These are phyloP conservation scores for Aspergillus baeticus DNA, from an alignment of 495 filamentous ascomycete species.

Conservation along the genomic window DNA sequence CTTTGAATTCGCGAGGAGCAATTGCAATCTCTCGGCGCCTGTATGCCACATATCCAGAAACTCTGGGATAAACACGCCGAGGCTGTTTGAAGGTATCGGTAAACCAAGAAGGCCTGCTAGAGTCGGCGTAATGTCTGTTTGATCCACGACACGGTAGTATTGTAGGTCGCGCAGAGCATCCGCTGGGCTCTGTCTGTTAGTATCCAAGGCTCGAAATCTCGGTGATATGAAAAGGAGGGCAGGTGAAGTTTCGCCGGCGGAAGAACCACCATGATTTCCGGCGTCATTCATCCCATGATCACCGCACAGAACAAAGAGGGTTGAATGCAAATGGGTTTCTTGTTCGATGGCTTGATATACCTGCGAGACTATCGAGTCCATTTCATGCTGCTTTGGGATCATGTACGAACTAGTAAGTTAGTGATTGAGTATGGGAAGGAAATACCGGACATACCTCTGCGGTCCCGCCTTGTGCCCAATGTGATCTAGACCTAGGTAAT, in stretches of 20 bases:
- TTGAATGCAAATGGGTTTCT: constrained; percentile 66
- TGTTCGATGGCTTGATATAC: constrained; percentile 76
- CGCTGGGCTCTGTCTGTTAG: constrained; percentile 37
- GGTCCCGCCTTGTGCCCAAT: constrained; percentile 97
- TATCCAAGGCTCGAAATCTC: constrained; percentile 61
- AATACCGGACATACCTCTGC: too few relatives aligned
- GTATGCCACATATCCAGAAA: constrained; percentile 72
- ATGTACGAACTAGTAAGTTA: constrained; percentile 92
- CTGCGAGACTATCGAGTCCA: constrained; percentile 77
- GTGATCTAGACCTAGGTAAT: constrained; percentile 95
- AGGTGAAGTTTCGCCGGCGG: constrained; percentile 87
- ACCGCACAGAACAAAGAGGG: constrained; percentile 82
- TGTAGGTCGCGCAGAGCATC: constrained; percentile 56
- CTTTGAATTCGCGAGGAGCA: constrained; percentile 71
- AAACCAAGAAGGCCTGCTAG: constrained; percentile 85
- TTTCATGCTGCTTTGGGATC: constrained; percentile 89
- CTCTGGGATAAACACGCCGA: constrained; percentile 82
- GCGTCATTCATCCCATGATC: constrained; percentile 99
- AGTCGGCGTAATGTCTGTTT: constrained; percentile 90
- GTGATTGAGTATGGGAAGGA: too few relatives aligned
- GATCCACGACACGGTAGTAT: constrained; percentile 81
- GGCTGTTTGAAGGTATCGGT: constrained; percentile 86
- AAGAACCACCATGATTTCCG: constrained; percentile 94
- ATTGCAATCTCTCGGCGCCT: constrained; percentile 55
- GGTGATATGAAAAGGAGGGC: constrained; percentile 92